Percentiles rank a stretch among this genome's conserved stretches.
Evolutionary conservation across 306 rosid species (phyloP).

Genomic region (Lathyrus oleraceus): DNA sequence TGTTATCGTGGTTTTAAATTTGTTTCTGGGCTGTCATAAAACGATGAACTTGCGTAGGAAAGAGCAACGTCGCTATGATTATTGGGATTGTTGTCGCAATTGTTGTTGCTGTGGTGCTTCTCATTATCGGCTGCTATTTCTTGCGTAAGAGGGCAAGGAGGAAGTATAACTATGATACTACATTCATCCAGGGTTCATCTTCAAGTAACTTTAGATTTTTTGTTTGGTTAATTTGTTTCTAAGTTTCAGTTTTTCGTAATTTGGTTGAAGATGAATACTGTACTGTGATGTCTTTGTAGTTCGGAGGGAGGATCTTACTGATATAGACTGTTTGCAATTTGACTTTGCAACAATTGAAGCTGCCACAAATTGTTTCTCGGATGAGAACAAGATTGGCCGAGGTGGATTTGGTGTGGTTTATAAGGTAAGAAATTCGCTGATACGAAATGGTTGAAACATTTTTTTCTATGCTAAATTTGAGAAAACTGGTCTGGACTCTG

Average conservation of each 20-base stretch:
- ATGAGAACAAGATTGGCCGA: conserved; percentile 47
- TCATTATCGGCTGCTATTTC: conserved; percentile 37
- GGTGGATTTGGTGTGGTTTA: conserved; percentile 66
- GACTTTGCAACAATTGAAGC: conserved; percentile 43
- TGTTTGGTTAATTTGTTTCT: conserved; percentile 6
- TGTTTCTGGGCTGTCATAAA: conserved; percentile 9
- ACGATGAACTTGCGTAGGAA: conserved; percentile 36
- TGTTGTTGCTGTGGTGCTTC: conserved; percentile 32
- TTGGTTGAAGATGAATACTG: neutral
- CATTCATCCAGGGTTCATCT: conserved; percentile 26
- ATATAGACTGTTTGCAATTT: conserved; percentile 46
- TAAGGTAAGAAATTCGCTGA: conserved; percentile 39
- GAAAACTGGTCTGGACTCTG: conserved; percentile 32
- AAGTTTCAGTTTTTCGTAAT: neutral
- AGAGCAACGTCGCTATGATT: conserved; percentile 28
- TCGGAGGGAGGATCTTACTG: conserved; percentile 23
- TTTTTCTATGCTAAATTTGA: neutral
- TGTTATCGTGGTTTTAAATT: neutral
- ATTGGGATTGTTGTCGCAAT: conserved; percentile 42
- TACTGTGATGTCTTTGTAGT: conserved; percentile 16
- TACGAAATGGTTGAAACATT: neutral
- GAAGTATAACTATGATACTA: conserved; percentile 3
- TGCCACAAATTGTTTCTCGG: conserved; percentile 51
- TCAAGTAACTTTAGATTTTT: conserved; percentile 37
- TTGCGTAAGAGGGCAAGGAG: conserved; percentile 43